Evolutionary conservation across 2,329 filamentous ascomycete species (phyloP).

Genomic region (Colletotrichum incanum): DNA sequence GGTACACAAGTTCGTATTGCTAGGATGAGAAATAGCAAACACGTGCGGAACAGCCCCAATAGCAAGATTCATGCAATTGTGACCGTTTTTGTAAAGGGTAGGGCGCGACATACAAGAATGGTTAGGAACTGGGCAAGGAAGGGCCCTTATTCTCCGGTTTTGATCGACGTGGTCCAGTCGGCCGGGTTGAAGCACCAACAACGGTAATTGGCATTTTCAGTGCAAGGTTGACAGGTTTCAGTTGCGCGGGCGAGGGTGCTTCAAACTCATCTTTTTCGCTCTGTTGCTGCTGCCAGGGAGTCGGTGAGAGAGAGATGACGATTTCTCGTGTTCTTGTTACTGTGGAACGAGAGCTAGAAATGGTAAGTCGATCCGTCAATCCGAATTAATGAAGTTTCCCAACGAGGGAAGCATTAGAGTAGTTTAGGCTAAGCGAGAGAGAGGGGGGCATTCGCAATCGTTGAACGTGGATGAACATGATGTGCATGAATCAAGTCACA

Average conservation of each 20-base stretch:
- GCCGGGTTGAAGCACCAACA: background rate
- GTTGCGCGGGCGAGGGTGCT: conserved; percentile 17
- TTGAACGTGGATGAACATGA: background rate
- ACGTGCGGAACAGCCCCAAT: background rate
- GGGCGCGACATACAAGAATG: background rate
- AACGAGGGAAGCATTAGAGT: no score
- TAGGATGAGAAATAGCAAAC: background rate
- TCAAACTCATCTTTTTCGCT: conserved; percentile 9
- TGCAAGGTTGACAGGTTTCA: background rate
- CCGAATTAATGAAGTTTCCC: background rate
- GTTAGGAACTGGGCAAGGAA: conserved; percentile 6
- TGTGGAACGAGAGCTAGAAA: background rate
- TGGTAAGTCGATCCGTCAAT: conserved; percentile 2
- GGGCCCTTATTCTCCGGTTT: conserved; percentile 3
- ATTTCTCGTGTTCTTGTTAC: background rate
- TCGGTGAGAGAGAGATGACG: background rate
- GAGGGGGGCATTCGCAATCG: background rate
- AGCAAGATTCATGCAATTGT: background rate
- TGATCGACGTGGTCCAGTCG: conserved; percentile 10
- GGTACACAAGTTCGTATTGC: conserved; percentile 6
- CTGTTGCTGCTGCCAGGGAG: background rate
- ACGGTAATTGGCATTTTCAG: no score
- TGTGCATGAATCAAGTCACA: conserved; percentile 31
- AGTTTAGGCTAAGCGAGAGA: no score
- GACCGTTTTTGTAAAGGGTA: no score